Percentiles rank a stretch among this genome's conserved stretches.
These are phyloP conservation scores for Rhodamnia argentea DNA, from an alignment of 345 rosid species.

Conservation along the genomic window DNA sequence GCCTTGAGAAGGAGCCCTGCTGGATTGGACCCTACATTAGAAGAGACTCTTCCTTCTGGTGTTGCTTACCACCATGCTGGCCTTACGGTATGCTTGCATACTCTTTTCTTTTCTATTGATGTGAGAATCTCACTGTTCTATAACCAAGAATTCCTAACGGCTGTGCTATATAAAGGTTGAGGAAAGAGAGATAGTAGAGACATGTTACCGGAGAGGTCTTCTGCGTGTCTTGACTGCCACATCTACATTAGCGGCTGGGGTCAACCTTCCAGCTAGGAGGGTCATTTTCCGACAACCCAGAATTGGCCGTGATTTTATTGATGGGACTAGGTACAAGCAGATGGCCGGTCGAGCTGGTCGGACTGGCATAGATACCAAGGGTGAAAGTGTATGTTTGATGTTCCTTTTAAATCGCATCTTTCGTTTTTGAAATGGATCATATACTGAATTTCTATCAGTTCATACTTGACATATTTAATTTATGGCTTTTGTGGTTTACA, in stretches of 20 bases:
- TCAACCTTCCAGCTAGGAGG: slow-evolving; percentile 95
- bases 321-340: slow-evolving; percentile 96
- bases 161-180: slow-evolving; percentile 44
- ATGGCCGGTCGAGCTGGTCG: slow-evolving; percentile 99
- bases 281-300: slow-evolving; percentile 97
- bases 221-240: slow-evolving; percentile 90
- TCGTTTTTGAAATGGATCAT: background rate
- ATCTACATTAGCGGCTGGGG: slow-evolving; percentile 98
- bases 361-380: slow-evolving; percentile 95
- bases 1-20: slow-evolving; percentile 69
- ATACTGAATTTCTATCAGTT: background rate
- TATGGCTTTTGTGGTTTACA: background rate
- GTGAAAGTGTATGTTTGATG: slow-evolving; percentile 79
- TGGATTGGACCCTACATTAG: slow-evolving; percentile 85
- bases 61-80: slow-evolving; percentile 99
- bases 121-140: background rate
- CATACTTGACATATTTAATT: background rate
- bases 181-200: slow-evolving; percentile 93
- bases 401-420: background rate
- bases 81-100: slow-evolving; percentile 55
- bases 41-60: slow-evolving; percentile 89
- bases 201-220: slow-evolving; percentile 87
- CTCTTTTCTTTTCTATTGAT: background rate
- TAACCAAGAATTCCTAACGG: background rate
- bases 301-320: slow-evolving; percentile 92